Evolutionary conservation across 345 rosid species (phyloP), one percentile per base, ranked within the genome.

Genomic region (Dovyalis caffra): DNA sequence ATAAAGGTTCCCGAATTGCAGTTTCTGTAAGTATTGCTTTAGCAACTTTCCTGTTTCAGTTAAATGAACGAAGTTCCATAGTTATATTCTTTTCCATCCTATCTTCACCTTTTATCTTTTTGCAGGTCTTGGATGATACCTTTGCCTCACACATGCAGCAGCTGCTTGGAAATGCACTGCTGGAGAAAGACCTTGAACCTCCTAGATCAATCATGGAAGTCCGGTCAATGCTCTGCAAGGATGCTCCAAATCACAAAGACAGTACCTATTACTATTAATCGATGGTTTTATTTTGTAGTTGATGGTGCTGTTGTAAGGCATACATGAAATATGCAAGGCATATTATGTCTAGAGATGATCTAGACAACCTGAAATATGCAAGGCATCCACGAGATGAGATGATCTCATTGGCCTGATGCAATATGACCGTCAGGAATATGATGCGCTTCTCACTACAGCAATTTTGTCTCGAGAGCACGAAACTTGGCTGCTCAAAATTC

Each of bases 111-210:
- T 66, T 68, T 43, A 10, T 72, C 29, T 70, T 71, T 58, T 25
- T 67, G 87, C 92, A 95, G 99, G 89, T 95, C 57, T 74, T 95
- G 76, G 99, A 95, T 53, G 99, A 93, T 81, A 85, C 96, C 31
- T 95, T 93, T 85, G 98, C 89, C 53, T 94, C 99, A 40, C 95
- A 91, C 77, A 91, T 95, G 90, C 98, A 95, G 83, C 91, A 90
- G 82, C 88, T 95, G 49, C 90, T 95, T 4, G 99, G 99, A 40
- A 95, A 93, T 64, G 84, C 92, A 0, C 80, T 95, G 37, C 89
- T 85, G 71, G 97, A 87, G 69, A 94, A 95, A 77, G 99, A 95
- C 76, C 81, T 95, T 15, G 99, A 95, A 85, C 90, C 96, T 23
- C 98, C 99, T 0, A 88, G 96, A 83, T 93, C 99, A 0, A 88